Base-by-base conservation (phyloP, 306 rosid species). In the Begonia loranthoides region DNA sequence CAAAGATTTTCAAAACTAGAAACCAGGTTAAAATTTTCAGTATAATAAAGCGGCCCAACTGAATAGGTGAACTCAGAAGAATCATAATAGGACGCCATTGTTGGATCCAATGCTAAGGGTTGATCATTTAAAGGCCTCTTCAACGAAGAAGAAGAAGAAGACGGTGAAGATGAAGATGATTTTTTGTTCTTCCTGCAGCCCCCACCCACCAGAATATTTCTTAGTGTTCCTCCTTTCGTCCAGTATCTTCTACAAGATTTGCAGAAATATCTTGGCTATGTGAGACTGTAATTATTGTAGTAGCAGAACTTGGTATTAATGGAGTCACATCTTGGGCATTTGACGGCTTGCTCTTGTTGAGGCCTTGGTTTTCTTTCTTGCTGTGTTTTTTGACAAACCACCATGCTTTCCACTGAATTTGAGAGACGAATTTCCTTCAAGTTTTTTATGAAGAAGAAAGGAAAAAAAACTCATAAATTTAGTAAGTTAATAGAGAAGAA, bases 241-340 rank as follows among this genome's bases (percentile, higher is more conserved):
- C 97, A 90, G 57, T 90, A 90, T 10, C 97, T 70, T 63, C 87
- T 83, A 74, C 97, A 90, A 63, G 97, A 82, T 73, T 90, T 90
- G 78, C 97, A 90, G 63, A 90, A 90, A 73, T 90, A 88, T 14
- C 97, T 58, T 1, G 97, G 97, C 68, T 90, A 95, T 7, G 97
- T 82, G 59, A 90, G 61, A 63, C 94, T 90, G 69, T 90, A 90
- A 72, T 90, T 90, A 80, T 90, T 90, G 74, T 90, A 90, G 76
- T 90, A 90, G 14, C 97, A 90, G 55, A 90, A 90, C 66, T 90
- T 90, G 15, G 97, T 90, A 79, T 90, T 85, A 4, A 85, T 61
- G 1, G 97, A 90, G 21, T 90, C 97, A 41, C 97, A 90, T 13
- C 97, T 83, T 48, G 97, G 97, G 46, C 97, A 90, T 59, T 75